These are phyloP conservation scores for Niveomyces coronatus DNA, from an alignment of 2,329 filamentous ascomycete genomes.

Conservation along the genomic window DNA sequence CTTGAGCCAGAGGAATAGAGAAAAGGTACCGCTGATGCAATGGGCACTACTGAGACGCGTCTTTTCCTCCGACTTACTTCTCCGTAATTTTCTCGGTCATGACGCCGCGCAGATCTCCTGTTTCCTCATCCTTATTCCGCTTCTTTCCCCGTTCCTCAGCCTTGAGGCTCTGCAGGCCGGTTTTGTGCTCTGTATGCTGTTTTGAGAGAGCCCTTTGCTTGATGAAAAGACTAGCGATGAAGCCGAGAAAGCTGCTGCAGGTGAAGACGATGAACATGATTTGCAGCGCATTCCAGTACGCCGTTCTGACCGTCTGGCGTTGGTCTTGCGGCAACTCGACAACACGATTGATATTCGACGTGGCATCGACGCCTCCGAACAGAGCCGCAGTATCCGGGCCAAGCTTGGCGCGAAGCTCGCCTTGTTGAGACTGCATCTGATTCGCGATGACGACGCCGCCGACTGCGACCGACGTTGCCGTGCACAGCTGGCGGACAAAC, in stretches of 20 bases:
- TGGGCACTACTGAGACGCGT: too few relatives aligned
- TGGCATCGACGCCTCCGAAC: conserved; percentile 49
- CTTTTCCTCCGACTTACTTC: too few relatives aligned
- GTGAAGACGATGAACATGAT: conserved; percentile 51
- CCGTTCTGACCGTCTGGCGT: conserved; percentile 30
- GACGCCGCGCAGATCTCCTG: not conserved
- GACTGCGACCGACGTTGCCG: conserved; percentile 57
- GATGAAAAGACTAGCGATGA: conserved; percentile 38
- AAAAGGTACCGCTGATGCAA: too few relatives aligned
- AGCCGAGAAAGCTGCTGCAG: conserved; percentile 35
- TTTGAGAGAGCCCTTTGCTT: conserved; percentile 40
- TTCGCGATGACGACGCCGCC: conserved; percentile 77
- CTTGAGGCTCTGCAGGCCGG: conserved; percentile 38
- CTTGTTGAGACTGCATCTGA: conserved; percentile 49
- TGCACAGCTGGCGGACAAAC: conserved; percentile 59
- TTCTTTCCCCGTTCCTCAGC: conserved; percentile 11
- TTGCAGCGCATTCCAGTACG: conserved; percentile 39
- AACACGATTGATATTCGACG: conserved; percentile 49
- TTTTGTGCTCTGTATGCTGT: conserved; percentile 48
- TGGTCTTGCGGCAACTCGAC: conserved; percentile 37
- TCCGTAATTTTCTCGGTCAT: not conserved
- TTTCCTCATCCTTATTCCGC: conserved; percentile 2
- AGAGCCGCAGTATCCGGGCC: conserved; percentile 36
- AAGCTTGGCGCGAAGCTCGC: conserved; percentile 37
- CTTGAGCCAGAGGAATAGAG: too few relatives aligned